These are phyloP conservation scores for Gliomastix tumulicola DNA, from an alignment of 2,329 filamentous ascomycete species.

Conservation along the genomic window DNA sequence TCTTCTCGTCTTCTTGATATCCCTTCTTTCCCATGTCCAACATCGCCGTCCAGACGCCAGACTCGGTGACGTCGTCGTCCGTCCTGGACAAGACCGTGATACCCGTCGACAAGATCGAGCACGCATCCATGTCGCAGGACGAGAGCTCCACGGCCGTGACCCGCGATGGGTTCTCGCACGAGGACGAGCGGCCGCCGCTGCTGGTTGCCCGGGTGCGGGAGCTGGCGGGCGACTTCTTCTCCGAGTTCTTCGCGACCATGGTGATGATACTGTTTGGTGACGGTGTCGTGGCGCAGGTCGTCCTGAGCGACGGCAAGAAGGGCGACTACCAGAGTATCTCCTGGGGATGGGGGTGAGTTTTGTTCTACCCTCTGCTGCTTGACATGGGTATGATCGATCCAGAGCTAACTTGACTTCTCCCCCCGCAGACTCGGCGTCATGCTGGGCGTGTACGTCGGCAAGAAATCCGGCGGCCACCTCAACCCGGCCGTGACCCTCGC, in stretches of 20 bases:
- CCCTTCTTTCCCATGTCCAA: constrained; percentile 18
- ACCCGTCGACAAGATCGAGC: constrained; percentile 17
- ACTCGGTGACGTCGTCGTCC: constrained; percentile 24
- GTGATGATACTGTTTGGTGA: constrained; percentile 63
- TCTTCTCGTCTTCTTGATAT: constrained; percentile 1
- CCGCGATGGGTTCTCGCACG: too few relatives aligned
- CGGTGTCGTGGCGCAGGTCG: constrained; percentile 64
- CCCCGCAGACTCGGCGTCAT: constrained; percentile 53
- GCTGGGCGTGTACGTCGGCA: constrained; percentile 60
- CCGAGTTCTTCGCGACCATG: constrained; percentile 64
- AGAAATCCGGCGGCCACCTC: constrained; percentile 60
- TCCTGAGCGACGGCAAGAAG: constrained; percentile 43
- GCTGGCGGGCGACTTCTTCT: constrained; percentile 49
- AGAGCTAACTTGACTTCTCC: too few relatives aligned
- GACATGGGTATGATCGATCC: too few relatives aligned
- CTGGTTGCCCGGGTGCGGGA: constrained; percentile 47
- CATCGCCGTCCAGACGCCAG: constrained; percentile 14
- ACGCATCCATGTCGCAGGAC: constrained; percentile 12
- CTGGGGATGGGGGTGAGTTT: constrained; percentile 41
- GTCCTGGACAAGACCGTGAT: constrained; percentile 21
- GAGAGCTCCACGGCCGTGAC: constrained; percentile 1
- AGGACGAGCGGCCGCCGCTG: constrained; percentile 16
- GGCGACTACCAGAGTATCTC: constrained; percentile 43
- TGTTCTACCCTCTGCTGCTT: too few relatives aligned
- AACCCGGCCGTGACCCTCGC: constrained; percentile 66